These are phyloP conservation scores for Backusella australiensis DNA, from an alignment of 192 early-diverging fungal species.

Conservation along the genomic window DNA sequence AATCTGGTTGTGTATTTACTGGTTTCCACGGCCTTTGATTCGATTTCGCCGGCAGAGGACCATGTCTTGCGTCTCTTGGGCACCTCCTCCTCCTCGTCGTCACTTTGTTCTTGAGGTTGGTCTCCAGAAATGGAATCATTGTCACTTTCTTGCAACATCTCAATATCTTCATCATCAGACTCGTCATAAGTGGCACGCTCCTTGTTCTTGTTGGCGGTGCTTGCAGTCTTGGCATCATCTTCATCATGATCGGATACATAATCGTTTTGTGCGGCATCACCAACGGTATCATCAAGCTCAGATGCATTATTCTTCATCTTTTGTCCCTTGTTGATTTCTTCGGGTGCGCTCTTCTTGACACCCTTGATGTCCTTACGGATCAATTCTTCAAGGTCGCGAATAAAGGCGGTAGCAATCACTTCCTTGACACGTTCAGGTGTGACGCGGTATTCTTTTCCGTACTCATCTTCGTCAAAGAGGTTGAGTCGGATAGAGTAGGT, in stretches of 20 bases:
- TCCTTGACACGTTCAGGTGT: slow-evolving; percentile 62
- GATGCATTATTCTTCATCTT: slow-evolving; percentile 37
- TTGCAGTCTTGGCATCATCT: slow-evolving; percentile 71
- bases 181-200: slow-evolving; percentile 79
- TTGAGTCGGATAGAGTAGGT: slow-evolving; percentile 78
- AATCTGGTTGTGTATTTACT: slow-evolving; percentile 70
- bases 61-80: slow-evolving; percentile 37
- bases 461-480: slow-evolving; percentile 81
- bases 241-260: slow-evolving; percentile 50
- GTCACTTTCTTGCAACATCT: slow-evolving; percentile 32
- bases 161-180: slow-evolving; percentile 83
- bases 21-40: slow-evolving; percentile 51
- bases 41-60: slow-evolving; percentile 29
- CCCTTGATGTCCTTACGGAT: slow-evolving; percentile 81
- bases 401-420: slow-evolving; percentile 73
- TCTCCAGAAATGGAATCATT: slow-evolving; percentile 21
- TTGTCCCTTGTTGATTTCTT: slow-evolving; percentile 35
- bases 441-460: slow-evolving; percentile 75
- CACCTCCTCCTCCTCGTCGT: slow-evolving; percentile 43
- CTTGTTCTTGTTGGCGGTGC: slow-evolving; percentile 53
- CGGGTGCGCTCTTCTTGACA: slow-evolving; percentile 34
- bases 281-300: slow-evolving; percentile 37
- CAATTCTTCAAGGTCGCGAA: slow-evolving; percentile 67
- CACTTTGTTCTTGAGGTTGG: slow-evolving; percentile 45
- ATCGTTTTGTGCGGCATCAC: slow-evolving; percentile 13